A percentile compares a stretch with the other conserved stretches of the same genome.
phyloP scores from a whole-genome alignment of 306 rosid genomes.

The Crotalaria pallida region DNA sequence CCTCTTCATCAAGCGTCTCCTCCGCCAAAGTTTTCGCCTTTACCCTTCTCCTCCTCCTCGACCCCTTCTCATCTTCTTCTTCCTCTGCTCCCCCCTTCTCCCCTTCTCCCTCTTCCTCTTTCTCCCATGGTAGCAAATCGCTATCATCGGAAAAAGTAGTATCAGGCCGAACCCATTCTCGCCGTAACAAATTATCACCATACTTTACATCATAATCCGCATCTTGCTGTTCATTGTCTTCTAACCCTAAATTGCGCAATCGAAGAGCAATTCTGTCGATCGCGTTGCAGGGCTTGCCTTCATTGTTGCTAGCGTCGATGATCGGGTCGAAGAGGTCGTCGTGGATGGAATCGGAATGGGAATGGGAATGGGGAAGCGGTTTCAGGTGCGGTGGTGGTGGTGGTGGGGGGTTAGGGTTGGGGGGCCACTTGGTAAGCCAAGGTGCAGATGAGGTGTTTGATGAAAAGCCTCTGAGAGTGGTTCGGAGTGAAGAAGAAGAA shows the following conservation, averaged over 20 bases:
- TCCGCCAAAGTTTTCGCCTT: constrained; percentile 63
- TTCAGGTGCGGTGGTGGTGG: not conserved
- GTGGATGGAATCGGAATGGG: not conserved
- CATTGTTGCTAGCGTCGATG: constrained; percentile 28
- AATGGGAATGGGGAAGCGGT: not conserved
- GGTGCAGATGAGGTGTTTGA: constrained; percentile 33
- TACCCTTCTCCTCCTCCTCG: constrained; percentile 43
- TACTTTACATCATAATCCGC: not conserved
- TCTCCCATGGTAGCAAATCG: constrained; percentile 73
- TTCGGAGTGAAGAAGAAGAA: constrained; percentile 37
- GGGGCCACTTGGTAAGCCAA: constrained; percentile 63
- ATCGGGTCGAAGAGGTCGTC: constrained; percentile 28
- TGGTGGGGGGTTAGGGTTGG: constrained; percentile 17
- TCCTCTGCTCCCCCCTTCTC: not conserved
- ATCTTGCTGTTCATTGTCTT: constrained; percentile 21
- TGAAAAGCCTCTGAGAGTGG: not conserved
- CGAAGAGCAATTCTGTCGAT: constrained; percentile 74
- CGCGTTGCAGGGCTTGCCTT: constrained; percentile 47
- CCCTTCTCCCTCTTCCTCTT: constrained; percentile 39
- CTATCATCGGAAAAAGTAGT: constrained; percentile 35
- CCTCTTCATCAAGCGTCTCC: constrained; percentile 62
- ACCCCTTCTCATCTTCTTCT: constrained; percentile 13
- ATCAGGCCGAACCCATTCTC: constrained; percentile 87
- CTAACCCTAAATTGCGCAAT: constrained; percentile 60
- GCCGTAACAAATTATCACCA: constrained; percentile 37